A percentile compares a stretch with the other conserved stretches of the same genome.
Evolutionary conservation across 108 stramenopile species (phyloP).

Genomic region (Stephanodiscus triporus): DNA sequence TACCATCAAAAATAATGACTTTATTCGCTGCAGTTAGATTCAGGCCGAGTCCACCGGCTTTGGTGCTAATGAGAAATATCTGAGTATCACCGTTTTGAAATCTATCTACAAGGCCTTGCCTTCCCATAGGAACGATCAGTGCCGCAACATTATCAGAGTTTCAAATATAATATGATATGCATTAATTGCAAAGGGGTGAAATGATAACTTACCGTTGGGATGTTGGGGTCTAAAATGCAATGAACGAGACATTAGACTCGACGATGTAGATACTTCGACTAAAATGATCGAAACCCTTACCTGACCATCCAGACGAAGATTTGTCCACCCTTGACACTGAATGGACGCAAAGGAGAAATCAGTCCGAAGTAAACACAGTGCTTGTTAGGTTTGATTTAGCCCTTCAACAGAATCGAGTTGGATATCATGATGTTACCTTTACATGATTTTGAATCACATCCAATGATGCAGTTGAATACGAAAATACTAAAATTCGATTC

Average conservation of each 20-base stretch:
- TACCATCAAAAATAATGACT: constrained; percentile 70
- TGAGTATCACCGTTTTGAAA: constrained; percentile 81
- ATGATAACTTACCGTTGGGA: constrained; percentile 11
- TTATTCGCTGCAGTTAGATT: constrained; percentile 82
- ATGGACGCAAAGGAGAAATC: constrained; percentile 32
- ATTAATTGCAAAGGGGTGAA: not conserved
- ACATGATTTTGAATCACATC: constrained; percentile 75
- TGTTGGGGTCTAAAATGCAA: constrained; percentile 51
- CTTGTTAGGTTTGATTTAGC: not conserved
- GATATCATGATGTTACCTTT: not conserved
- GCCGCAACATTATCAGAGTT: not conserved
- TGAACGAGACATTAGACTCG: not conserved
- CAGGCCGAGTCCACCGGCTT: constrained; percentile 88
- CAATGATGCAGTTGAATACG: constrained; percentile 88
- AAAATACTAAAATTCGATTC: constrained; percentile 84
- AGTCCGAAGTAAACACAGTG: not conserved
- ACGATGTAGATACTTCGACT: not conserved
- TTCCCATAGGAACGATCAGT: not conserved
- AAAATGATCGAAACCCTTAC: constrained; percentile 5
- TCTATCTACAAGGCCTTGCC: constrained; percentile 75
- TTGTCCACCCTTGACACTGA: constrained; percentile 59
- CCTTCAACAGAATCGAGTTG: not conserved
- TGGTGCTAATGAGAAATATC: constrained; percentile 86
- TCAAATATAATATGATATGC: not conserved
- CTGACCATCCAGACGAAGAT: constrained; percentile 89